Evolutionary conservation across 2,329 filamentous ascomycete species (phyloP).

Genomic region (Beauveria asiatica): DNA sequence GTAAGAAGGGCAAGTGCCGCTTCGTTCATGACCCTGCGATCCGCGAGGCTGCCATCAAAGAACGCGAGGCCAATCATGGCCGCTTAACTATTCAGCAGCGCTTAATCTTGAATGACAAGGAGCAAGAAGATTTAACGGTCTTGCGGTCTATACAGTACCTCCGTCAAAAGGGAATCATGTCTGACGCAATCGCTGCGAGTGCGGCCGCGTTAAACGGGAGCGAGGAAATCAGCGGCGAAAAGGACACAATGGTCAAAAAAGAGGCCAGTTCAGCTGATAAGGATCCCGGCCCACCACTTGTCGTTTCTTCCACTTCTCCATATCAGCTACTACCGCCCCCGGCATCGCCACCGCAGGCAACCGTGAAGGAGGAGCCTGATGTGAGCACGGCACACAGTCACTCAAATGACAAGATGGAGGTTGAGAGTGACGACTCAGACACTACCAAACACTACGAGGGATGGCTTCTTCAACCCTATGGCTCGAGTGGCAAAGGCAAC

Average conservation of each 20-base stretch:
- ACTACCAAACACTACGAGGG: conserved; percentile 28
- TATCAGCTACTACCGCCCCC: conserved; percentile 25
- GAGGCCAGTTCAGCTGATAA: conserved; percentile 8
- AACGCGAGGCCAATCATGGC: conserved; percentile 56
- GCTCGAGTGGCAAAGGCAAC: conserved; percentile 18
- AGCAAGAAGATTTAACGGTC: conserved; percentile 58
- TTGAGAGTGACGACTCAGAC: conserved; percentile 16
- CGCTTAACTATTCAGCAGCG: conserved; percentile 59
- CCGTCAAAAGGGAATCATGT: conserved; percentile 48
- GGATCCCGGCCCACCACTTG: conserved; percentile 18
- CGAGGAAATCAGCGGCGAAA: conserved; percentile 13
- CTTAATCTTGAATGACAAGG: conserved; percentile 57
- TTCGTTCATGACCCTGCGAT: conserved; percentile 60
- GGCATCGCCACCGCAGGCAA: conserved; percentile 28
- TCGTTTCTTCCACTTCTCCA: conserved; percentile 7
- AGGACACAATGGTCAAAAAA: conserved; percentile 13
- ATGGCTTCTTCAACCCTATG: conserved; percentile 30
- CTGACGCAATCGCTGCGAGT: conserved; percentile 15
- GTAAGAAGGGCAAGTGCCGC: conserved; percentile 68
- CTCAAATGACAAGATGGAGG: background rate
- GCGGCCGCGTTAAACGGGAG: background rate
- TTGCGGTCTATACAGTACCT: conserved; percentile 59
- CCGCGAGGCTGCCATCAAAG: conserved; percentile 53
- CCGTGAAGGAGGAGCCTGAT: conserved; percentile 24
- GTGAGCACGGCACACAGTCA: background rate